Percentiles rank a stretch among this genome's conserved stretches.
Evolutionary conservation across 1,284 basidiomycete species (phyloP).

Genomic region (Xerocomus minutiporus): DNA sequence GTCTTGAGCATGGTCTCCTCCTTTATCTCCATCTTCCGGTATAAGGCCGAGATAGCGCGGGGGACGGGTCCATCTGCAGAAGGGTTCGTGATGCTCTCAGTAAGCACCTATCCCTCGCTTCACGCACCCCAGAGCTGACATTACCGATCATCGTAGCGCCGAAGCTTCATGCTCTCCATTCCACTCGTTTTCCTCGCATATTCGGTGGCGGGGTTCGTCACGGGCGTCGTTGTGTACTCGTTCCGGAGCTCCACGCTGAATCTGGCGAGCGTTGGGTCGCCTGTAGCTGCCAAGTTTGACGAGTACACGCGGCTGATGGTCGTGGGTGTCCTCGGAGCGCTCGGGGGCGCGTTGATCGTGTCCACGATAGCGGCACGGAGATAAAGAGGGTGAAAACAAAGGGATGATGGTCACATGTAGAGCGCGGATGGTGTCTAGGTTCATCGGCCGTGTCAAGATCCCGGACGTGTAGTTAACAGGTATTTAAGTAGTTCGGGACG

Average conservation of each 20-base stretch:
- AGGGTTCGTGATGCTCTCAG: constrained; percentile 55
- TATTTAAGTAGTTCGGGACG: not conserved
- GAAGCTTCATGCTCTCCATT: constrained; percentile 62
- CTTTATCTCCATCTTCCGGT: constrained; percentile 60
- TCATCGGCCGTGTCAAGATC: not conserved
- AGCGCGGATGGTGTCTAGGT: not conserved
- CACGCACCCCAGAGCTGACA: not conserved
- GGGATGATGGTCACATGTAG: not conserved
- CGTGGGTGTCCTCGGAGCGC: constrained; percentile 55
- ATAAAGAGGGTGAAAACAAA: constrained; percentile 1
- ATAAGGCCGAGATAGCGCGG: constrained; percentile 58
- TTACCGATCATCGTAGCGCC: constrained; percentile 38
- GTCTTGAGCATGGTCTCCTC: constrained; percentile 63
- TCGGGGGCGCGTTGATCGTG: constrained; percentile 57
- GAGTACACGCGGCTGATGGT: constrained; percentile 61
- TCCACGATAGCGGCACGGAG: constrained; percentile 37
- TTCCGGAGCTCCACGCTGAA: constrained; percentile 47
- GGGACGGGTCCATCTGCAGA: constrained; percentile 42
- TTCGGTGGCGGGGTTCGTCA: constrained; percentile 60
- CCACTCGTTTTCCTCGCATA: constrained; percentile 69
- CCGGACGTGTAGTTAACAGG: not conserved
- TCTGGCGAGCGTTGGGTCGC: constrained; percentile 31
- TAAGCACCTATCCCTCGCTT: constrained; percentile 29
- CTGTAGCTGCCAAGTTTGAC: constrained; percentile 43
- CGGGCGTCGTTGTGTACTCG: constrained; percentile 61